Base-by-base conservation (phyloP, 2,329 filamentous ascomycete genomes). In the Fusarium sp. region DNA sequence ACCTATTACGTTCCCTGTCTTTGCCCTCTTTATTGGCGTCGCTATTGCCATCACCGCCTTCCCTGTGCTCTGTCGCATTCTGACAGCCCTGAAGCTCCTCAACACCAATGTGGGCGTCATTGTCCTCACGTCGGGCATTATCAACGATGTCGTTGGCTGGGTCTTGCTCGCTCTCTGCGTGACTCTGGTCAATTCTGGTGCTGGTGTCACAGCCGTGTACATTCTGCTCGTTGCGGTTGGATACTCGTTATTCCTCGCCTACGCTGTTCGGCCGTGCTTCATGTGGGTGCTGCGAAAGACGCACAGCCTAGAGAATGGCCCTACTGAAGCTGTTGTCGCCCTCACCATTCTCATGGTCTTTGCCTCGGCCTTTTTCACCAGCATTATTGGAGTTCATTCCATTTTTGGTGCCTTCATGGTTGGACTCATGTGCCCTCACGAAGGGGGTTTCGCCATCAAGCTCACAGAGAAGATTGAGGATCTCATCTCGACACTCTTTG, bases 391-490 rank as follows among this genome's bases (percentile, higher is more conserved):
- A 43, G 90, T 98, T 3, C 95, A 98, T 79, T 89, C 95, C 60
- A 98, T 98, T 77, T 98, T 98, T 76, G 95, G 95, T 44, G 94
- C 91, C 3, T 98, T 98, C 79, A 85, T 97, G 68, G 89, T 95
- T 44, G 95, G 95, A 2, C 80, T 98, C 37, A 95, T 98, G 64
- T 94, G 94, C 73, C 95, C 95, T 0, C 94, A 95, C 74, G 92
- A 97, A 66, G 92, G 92, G 50, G 93, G 94, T 11, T 97, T 97
- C 76, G 92, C 93, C 18, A 95, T 97, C 80, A 94, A 94, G 72
- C 84, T 97, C 37, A 95, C 94, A 0, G 94, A 97, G 77, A 97
- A 97, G 84, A 91, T 98, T 62, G 95, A 98, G 79, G 95, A 98
- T 85, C 83, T 98, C 18, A 91, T 98, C 37, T 89, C 90, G 0